Evolutionary conservation across 352 stramenopile species (phyloP), one percentile per base, ranked within the genome.

Genomic region (Phytophthora fragariae): DNA sequence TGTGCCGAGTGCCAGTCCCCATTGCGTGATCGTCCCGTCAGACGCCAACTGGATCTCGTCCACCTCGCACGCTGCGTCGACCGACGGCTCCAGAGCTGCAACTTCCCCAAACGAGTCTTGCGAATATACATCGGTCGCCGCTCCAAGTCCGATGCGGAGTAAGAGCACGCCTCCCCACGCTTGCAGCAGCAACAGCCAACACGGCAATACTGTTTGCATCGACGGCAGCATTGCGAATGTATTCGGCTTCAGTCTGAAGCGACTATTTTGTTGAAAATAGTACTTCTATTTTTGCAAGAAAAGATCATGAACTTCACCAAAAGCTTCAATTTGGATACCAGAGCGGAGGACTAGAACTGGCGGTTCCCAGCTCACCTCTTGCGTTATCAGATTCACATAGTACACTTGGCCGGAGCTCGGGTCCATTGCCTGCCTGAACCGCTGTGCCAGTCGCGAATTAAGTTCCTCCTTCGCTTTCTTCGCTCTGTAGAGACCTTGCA

Each of bases 41-140:
- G 84, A 92, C 12, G 85, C 85, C 17, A 93, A 65, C 27, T 90
- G 79, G 69, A 94, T 89, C 79, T 93, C 87, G 59, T 91, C 84
- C 27, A 88, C 73, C 39, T 83, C 76, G 49, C 86, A 92, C 21
- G 44, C 47, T 29, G 59, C 67, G 53, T 77, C 62, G 3, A 56
- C 55, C 3, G 57, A 75, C 53, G 59, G 33, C 50, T 65, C 61
- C 15, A 74, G 9, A 1, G 31, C 11, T 12, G 46, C 21, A 21
- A 2, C 27, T 9, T 56, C 52, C 21, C 7, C 24, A 72, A 76
- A 76, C 3, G 39, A 29, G 39, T 56, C 63, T 33, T 59, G 62
- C 5, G 62, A 68, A 35, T 73, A 76, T n/a, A 73, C 31, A 5
- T 69, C 49, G 6, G 29, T 54, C 29, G 31, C 49, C 5, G 15